These are phyloP conservation scores for Chrysoporthe puriensis DNA, from an alignment of 2,329 filamentous ascomycete species.

Conservation along the genomic window DNA sequence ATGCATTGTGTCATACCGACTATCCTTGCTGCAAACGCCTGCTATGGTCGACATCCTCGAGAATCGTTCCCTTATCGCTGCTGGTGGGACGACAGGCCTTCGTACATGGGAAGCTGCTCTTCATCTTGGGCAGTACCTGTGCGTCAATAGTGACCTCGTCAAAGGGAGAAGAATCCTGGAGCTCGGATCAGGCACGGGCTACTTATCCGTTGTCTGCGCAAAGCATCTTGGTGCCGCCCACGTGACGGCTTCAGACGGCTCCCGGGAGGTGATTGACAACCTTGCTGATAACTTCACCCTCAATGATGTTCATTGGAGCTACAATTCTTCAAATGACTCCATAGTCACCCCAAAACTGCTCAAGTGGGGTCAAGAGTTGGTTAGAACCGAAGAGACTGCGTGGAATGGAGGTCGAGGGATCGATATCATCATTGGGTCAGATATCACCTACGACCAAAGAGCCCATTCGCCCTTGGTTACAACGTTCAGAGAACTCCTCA, in stretches of 20 bases:
- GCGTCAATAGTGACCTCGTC: conserved; percentile 50
- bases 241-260: conserved; percentile 74
- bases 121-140: conserved; percentile 72
- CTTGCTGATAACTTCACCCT: conserved; percentile 70
- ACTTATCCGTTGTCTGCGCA: conserved; percentile 74
- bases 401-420: conserved; percentile 53
- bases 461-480: conserved; percentile 66
- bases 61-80: conserved; percentile 69
- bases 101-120: conserved; percentile 83
- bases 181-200: conserved; percentile 76
- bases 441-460: conserved; percentile 75
- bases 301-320: conserved; percentile 60
- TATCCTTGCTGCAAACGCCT: conserved; percentile 41
- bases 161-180: conserved; percentile 66
- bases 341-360: conserved; percentile 57
- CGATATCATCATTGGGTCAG: conserved; percentile 74
- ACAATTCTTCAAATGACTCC: conserved; percentile 37
- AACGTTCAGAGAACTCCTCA: conserved; percentile 66
- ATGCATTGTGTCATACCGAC: conserved; percentile 73
- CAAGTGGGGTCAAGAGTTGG: conserved; percentile 65
- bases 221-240: conserved; percentile 63
- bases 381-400: conserved; percentile 59
- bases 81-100: conserved; percentile 73
- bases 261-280: conserved; percentile 70
- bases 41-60: conserved; percentile 66